Percentiles rank a stretch among this genome's conserved stretches.
These are phyloP conservation scores for Pleurotus tuoliensis DNA, from an alignment of 768 basidiomycete genomes.

Conservation along the genomic window DNA sequence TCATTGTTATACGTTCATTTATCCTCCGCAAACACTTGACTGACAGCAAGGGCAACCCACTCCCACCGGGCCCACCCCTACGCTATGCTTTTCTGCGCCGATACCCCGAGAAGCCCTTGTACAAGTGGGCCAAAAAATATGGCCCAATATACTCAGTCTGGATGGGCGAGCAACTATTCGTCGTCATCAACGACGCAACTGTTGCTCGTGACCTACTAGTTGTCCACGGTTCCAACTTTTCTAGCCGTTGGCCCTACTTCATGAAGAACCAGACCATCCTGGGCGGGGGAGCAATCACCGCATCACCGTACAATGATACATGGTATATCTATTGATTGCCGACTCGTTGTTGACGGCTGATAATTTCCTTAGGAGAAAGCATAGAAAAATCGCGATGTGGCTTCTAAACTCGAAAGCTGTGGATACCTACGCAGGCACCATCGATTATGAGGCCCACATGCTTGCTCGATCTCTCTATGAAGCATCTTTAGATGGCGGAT, in stretches of 20 bases:
- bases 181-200: conserved; percentile 30
- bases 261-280: conserved; percentile 34
- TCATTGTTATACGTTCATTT: neutral
- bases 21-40: conserved; percentile 14
- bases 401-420: conserved; percentile 13
- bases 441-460: conserved; percentile 17
- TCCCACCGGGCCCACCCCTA: conserved; percentile 24
- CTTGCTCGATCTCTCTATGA: conserved; percentile 15
- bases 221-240: conserved; percentile 31
- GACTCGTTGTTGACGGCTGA: neutral
- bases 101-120: conserved; percentile 29
- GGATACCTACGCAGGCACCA: conserved; percentile 11
- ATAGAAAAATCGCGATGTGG: conserved; percentile 17
- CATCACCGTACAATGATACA: conserved; percentile 25
- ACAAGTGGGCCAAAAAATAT: conserved; percentile 28
- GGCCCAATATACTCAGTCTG: conserved; percentile 32
- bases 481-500: conserved; percentile 7
- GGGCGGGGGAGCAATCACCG: conserved; percentile 28
- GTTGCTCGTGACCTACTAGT: conserved; percentile 33
- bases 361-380: conserved; percentile 11
- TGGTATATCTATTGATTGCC: conserved; percentile 17
- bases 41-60: conserved; percentile 15
- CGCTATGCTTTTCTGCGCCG: conserved; percentile 28
- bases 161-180: conserved; percentile 34
- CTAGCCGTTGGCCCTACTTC: conserved; percentile 28